A percentile compares a stretch with the other conserved stretches of the same genome.
These are phyloP conservation scores for Dactylella cylindrospora DNA, from an alignment of 2,329 filamentous ascomycete species.

Conservation along the genomic window DNA sequence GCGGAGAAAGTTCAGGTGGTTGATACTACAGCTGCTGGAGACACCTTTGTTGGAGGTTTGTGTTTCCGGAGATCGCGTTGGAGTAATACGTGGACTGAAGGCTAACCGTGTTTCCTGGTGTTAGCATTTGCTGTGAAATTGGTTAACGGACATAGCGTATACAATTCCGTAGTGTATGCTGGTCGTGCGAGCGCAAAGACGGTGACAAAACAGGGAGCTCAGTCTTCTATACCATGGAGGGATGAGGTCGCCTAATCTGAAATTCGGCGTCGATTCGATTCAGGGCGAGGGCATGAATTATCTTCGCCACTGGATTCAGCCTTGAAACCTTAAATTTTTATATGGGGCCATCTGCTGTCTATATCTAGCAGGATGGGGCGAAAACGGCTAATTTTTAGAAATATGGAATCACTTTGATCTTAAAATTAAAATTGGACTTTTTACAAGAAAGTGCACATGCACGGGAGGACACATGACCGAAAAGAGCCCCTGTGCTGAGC, in stretches of 20 bases:
- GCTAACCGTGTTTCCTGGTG: background rate
- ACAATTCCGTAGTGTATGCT: conserved; percentile 62
- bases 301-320: too few species aligned
- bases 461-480: too few species aligned
- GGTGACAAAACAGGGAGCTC: conserved; percentile 66
- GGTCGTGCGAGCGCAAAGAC: conserved; percentile 66
- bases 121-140: conserved; percentile 72
- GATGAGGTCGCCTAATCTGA: conserved; percentile 57
- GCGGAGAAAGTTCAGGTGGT: conserved; percentile 76
- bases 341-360: too few species aligned
- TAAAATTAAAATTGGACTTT: too few species aligned
- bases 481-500: too few species aligned
- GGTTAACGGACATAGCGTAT: conserved; percentile 61
- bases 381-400: too few species aligned
- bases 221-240: conserved; percentile 67
- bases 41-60: conserved; percentile 79
- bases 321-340: too few species aligned
- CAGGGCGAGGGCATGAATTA: too few species aligned
- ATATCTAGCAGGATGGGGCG: too few species aligned
- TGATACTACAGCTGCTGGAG: conserved; percentile 90
- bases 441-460: too few species aligned
- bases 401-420: too few species aligned
- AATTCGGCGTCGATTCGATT: too few species aligned
- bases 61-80: background rate
- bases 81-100: background rate